Base-by-base conservation (phyloP, 2,329 filamentous ascomycete genomes). In the Exophiala spinifera region DNA sequence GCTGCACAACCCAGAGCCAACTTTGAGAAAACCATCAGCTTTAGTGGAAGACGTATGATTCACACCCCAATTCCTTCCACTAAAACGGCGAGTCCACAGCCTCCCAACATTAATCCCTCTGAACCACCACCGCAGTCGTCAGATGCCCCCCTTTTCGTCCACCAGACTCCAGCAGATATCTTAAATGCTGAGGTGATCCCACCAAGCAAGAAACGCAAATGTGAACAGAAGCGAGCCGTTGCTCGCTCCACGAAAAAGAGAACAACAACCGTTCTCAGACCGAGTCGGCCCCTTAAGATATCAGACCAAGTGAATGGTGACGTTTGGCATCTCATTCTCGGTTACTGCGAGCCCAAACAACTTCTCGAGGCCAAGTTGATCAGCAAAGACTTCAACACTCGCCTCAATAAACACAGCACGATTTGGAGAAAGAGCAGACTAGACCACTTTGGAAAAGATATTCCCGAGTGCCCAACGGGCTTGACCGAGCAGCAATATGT, bases 401-500 rank as follows among this genome's bases (percentile, higher is more conserved):
- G 63, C 13, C 47, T 64, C 15, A 48, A 44, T 7, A 45, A 61
- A 11, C 49, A 55, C 28, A 53, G 56, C 14, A 44, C 15, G 8
- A 63, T 64, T 46, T 64, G 62, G 62, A 52, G 44, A 33, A 37
- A 53, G 13, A 61, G 61, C 46, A 53, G 62, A 43, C 46, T 57
- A 20, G 51, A 56, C 36, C 33, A 52, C 42, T 60, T 54, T 34
- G 59, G 53, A 21, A 7, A 31, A 11, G 53, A 55, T 21, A 61
- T 60, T 49, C 59, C 61, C 13, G 56, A 53, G 6, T 62, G 57
- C 43, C 62, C 62, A 6, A 36, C 19, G 6, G 49, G 43, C n/a
- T 48, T 64, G 23, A 61, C 53, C 11, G 62, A 64, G 47, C 51
- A 61, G 36, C 51, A 60, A 46, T 64, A 62, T 45, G 57, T 51